phyloP scores from a whole-genome alignment of 768 basidiomycete species.

The Gymnopilus dilepis region DNA sequence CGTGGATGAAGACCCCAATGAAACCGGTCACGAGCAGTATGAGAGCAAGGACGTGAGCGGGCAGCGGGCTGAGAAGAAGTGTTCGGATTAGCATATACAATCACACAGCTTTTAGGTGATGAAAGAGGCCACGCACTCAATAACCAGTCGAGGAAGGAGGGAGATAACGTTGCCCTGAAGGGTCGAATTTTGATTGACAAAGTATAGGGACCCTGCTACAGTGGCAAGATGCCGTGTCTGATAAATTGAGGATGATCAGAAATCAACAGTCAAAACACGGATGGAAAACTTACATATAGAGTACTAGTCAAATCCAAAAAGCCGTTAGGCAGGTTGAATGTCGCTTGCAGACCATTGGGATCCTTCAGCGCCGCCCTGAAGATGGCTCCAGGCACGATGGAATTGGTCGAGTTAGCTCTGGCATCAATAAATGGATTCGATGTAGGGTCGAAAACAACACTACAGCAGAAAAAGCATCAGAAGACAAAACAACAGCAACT shows the following conservation, averaged over 20 bases:
- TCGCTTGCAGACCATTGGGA: constrained; percentile 44
- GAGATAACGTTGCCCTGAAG: constrained; percentile 46
- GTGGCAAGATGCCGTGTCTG: constrained; percentile 64
- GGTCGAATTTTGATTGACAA: constrained; percentile 44
- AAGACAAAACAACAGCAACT: not conserved
- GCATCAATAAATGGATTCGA: constrained; percentile 53
- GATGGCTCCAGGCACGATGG: constrained; percentile 66
- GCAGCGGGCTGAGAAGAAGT: constrained; percentile 46
- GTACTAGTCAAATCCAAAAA: constrained; percentile 56
- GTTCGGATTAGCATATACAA: not conserved
- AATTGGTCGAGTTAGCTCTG: constrained; percentile 51
- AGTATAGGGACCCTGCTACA: constrained; percentile 64
- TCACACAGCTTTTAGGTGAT: not conserved
- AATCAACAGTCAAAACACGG: not conserved
- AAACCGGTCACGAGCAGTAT: constrained; percentile 54
- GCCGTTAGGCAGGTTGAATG: constrained; percentile 53
- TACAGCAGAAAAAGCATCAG: constrained; percentile 20
- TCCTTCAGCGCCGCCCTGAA: constrained; percentile 54
- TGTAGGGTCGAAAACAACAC: constrained; percentile 48
- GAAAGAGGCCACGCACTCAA: constrained; percentile 55
- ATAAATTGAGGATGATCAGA: not conserved
- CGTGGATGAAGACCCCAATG: constrained; percentile 52
- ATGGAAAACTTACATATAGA: constrained; percentile 52
- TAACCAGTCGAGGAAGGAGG: constrained; percentile 52
- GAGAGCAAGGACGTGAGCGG: constrained; percentile 54